Evolutionary conservation across 257 asterid species (phyloP), one percentile per base, ranked within the genome.

Genomic region (Solanum stenotomum): DNA sequence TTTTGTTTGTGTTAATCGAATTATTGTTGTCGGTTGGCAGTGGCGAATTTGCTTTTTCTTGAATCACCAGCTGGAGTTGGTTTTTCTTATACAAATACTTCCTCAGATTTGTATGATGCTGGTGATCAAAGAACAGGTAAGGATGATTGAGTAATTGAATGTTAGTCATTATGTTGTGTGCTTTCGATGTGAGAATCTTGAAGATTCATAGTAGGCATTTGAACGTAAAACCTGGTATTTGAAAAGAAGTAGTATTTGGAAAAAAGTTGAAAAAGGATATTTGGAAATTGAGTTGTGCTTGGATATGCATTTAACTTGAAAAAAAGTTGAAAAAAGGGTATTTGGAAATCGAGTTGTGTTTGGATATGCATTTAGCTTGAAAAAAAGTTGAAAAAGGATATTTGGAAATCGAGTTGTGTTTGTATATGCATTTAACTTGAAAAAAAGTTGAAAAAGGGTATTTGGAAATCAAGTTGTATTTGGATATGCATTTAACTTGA

Each of bases 11-110:
- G 38, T 78, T 88, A 76, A 38, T 75, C 5, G 46, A 72, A 31
- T 25, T 65, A 3, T 42, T 40, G 75, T 35, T 46, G 86, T 34
- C 89, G 83, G 92, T 34, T 90, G 85, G 92, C 95, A 97, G 99
- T 95, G 98, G 98, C 99, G 6, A 97, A 97, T 93, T 91, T 97
- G 94, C 96, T 97, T 22, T 97, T 97, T 81, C 92, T 97, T 33
- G 99, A 97, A 89, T 97, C 99, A 5, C 99, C 99, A 5, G 98
- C 99, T 85, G 99, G 99, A 61, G 99, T 97, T 91, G 99, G 99
- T 12, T 97, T 92, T 90, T 97, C 99, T 3, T 97, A 97, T 89
- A 91, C 99, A 13, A 97, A 97, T 90, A 95, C 98, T 27, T 85
- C 99, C 23, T 90, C 98, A 8, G 99, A 97, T 94, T 92, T 95